A percentile compares a stretch with the other conserved stretches of the same genome.
Evolutionary conservation across 352 stramenopile genomes (phyloP).

Genomic region (Peronospora tabacina): DNA sequence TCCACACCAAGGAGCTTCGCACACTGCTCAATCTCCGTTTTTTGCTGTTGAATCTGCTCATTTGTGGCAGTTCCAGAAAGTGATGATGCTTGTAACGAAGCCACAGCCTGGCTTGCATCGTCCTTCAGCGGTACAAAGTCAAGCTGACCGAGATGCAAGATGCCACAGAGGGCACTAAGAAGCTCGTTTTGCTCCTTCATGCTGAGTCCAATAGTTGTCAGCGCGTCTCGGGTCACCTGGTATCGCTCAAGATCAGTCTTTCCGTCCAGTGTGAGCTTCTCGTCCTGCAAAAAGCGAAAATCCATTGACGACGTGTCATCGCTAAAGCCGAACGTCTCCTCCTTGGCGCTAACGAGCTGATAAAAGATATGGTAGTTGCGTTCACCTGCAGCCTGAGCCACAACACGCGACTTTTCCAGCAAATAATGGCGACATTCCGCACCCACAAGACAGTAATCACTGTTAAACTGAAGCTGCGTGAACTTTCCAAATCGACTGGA

Average conservation of each 20-base stretch:
- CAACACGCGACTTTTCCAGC: slow-evolving; percentile 94
- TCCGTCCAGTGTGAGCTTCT: slow-evolving; percentile 60
- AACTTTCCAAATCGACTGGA: slow-evolving; percentile 94
- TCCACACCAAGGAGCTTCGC: slow-evolving; percentile 66
- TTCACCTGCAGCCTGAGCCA: slow-evolving; percentile 86
- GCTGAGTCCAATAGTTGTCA: slow-evolving; percentile 69
- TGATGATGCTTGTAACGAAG: slow-evolving; percentile 29
- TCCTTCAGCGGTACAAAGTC: slow-evolving; percentile 72
- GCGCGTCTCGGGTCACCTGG: slow-evolving; percentile 68
- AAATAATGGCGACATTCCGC: slow-evolving; percentile 91
- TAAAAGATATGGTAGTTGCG: slow-evolving; percentile 99
- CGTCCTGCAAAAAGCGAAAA: slow-evolving; percentile 73
- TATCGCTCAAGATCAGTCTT: slow-evolving; percentile 67
- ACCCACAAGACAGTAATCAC: slow-evolving; percentile 76
- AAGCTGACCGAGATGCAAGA: slow-evolving; percentile 75
- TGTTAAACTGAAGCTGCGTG: slow-evolving; percentile 91
- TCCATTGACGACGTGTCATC: slow-evolving; percentile 36
- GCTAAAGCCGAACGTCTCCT: slow-evolving; percentile 47
- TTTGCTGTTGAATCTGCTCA: slow-evolving; percentile 41
- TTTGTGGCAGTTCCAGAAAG: slow-evolving; percentile 13
- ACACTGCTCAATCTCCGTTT: slow-evolving; percentile 51
- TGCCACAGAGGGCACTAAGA: slow-evolving; percentile 61
- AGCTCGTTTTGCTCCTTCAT: slow-evolving; percentile 67
- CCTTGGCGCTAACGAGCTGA: slow-evolving; percentile 76
- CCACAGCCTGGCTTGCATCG: slow-evolving; percentile 61